Evolutionary conservation across 1,139 yeast genomes (phyloP), one percentile per base, ranked within the genome.

Genomic region (Yamadazyma atmosphaerica): DNA sequence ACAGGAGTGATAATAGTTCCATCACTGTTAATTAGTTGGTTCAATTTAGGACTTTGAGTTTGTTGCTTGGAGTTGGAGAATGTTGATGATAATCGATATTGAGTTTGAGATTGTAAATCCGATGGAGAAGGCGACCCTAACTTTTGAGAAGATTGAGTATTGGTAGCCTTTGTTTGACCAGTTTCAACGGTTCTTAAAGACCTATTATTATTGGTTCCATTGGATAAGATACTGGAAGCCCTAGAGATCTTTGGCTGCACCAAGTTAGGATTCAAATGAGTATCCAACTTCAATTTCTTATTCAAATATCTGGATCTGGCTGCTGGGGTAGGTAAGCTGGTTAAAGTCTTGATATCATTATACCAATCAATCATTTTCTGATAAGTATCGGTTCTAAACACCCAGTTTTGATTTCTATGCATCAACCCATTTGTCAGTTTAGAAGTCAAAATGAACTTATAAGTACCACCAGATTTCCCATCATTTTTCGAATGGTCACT

Each of bases 351-450:
- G 47, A 90, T 72, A 56, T 86, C 95, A 46, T 77, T 77, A 60
- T 78, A 87, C 98, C 98, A 92, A 19, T 74, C 77, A 54, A 84
- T 79, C 90, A 89, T 85, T 35, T 76, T 68, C 34, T 81, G 83
- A 54, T 85, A 85, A 33, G 84, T 77, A 54, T 86, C 90, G 17
- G 95, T 83, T 52, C 96, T 75, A 66, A 92, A 90, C 9, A 89
- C 95, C 88, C 94, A 89, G 54, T 88, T 89, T 63, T 90, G 97
- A 37, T 88, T 86, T 54, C 88, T 76, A 49, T 84, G 85, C 55
- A 71, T 69, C 45, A 71, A 56, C 9, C 90, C 89, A 48, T 79
- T 79, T 49, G 84, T 81, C 61, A 60, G 69, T 50, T 83, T 86
- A 17, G 94, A 84, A 45, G 77, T 77, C 44, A 92, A 70, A 15